phyloP scores from a whole-genome alignment of 257 asterid genomes.

The Solanum pennellii region DNA sequence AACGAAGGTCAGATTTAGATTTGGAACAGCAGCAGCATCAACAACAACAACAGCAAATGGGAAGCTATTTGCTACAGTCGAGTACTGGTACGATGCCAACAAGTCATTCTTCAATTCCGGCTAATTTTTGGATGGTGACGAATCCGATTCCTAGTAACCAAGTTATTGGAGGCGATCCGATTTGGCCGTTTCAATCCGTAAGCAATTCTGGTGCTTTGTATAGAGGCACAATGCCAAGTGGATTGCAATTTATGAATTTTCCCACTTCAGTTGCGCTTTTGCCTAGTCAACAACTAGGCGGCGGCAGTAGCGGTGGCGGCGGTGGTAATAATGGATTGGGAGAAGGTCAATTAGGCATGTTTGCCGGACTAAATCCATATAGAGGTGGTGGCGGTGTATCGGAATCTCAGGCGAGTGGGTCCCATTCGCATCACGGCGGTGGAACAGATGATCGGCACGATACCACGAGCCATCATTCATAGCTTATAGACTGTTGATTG shows the following conservation, averaged over 20 bases:
- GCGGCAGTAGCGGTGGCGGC: constrained; percentile 2
- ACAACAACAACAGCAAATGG: constrained; percentile 51
- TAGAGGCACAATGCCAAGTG: constrained; percentile 69
- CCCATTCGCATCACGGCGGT: constrained; percentile 58
- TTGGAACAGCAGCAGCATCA: constrained; percentile 20
- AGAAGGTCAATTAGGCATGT: constrained; percentile 60
- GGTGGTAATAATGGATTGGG: constrained; percentile 37
- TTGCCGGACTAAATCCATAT: constrained; percentile 43
- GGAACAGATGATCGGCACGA: constrained; percentile 61
- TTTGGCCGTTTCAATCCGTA: constrained; percentile 71
- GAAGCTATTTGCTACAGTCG: constrained; percentile 64
- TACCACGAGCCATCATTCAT: constrained; percentile 61
- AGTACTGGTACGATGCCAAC: constrained; percentile 63
- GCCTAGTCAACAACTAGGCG: constrained; percentile 53
- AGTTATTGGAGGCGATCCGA: constrained; percentile 63
- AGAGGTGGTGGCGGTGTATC: constrained; percentile 46
- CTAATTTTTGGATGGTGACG: constrained; percentile 89
- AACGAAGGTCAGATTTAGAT: constrained; percentile 56
- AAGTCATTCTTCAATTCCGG: constrained; percentile 65
- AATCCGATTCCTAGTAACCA: constrained; percentile 58
- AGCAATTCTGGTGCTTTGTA: constrained; percentile 44
- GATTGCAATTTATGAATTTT: constrained; percentile 84
- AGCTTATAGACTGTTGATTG: constrained; percentile 2
- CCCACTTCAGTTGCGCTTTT: constrained; percentile 65
- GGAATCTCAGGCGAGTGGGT: constrained; percentile 70